Percentiles rank a stretch among this genome's conserved stretches.
Evolutionary conservation across 2,329 filamentous ascomycete species (phyloP).

Genomic region (Colletotrichum higginsianum): DNA sequence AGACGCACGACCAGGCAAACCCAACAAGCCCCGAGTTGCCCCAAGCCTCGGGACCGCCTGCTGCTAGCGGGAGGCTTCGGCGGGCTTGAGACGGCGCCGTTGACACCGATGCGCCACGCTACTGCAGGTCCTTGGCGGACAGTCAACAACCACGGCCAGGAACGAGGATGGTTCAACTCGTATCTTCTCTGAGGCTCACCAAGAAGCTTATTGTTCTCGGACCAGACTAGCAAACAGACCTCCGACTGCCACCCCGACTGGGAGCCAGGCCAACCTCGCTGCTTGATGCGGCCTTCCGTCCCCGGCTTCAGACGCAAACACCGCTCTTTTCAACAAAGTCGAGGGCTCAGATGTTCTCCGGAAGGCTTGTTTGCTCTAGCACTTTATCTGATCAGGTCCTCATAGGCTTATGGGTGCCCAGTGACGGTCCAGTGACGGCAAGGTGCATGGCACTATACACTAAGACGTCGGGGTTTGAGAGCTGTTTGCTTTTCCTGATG

Average conservation of each 20-base stretch:
- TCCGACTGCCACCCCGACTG: not conserved
- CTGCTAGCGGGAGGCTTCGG: slow-evolving; percentile 38
- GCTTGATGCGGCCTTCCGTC: not conserved
- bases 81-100: slow-evolving; percentile 25
- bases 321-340: not conserved
- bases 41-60: not conserved
- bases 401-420: no score
- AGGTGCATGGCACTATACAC: slow-evolving; percentile 3
- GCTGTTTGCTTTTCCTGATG: slow-evolving; percentile 30
- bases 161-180: not conserved
- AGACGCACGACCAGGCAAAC: slow-evolving; percentile 7
- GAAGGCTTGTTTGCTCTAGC: not conserved
- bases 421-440: slow-evolving; percentile 15
- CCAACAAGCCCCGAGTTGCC: not conserved
- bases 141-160: not conserved
- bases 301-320: slow-evolving; percentile 2
- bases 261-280: not conserved
- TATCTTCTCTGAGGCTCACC: not conserved
- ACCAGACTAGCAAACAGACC: slow-evolving; percentile 11
- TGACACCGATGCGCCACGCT: slow-evolving; percentile 31
- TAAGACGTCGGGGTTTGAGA: slow-evolving; percentile 25
- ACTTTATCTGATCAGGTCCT: not conserved
- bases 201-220: not conserved
- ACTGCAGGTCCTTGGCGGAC: slow-evolving; percentile 17
- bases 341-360: slow-evolving; percentile 16